A percentile compares a stretch with the other conserved stretches of the same genome.
Evolutionary conservation across 2,329 filamentous ascomycete genomes (phyloP).

Genomic region (Penicillium sp.): DNA sequence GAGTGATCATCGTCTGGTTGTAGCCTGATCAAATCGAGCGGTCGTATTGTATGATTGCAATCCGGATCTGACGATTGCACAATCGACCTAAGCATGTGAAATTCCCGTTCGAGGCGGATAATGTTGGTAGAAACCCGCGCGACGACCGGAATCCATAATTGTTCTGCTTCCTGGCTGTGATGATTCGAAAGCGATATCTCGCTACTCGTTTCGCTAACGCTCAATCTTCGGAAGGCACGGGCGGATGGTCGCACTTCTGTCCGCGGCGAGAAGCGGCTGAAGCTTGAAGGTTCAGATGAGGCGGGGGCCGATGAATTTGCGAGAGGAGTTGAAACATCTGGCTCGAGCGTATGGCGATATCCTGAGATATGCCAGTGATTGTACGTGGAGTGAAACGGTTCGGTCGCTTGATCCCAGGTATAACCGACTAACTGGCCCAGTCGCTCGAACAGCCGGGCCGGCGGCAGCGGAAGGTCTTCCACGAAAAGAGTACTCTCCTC

Average conservation of each 20-base stretch:
- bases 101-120: slow-evolving; percentile 80
- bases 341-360: slow-evolving; percentile 52
- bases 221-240: slow-evolving; percentile 44
- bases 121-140: slow-evolving; percentile 79
- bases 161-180: slow-evolving; percentile 22
- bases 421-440: slow-evolving; percentile 70
- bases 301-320: slow-evolving; percentile 33
- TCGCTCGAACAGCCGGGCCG: slow-evolving; percentile 66
- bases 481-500: slow-evolving; percentile 40
- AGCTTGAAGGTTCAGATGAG: slow-evolving; percentile 43
- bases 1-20: slow-evolving; percentile 65
- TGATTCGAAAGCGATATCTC: slow-evolving; percentile 41
- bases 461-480: slow-evolving; percentile 53
- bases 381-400: slow-evolving; percentile 60
- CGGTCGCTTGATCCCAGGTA: slow-evolving; percentile 65
- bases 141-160: slow-evolving; percentile 61
- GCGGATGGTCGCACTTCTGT: slow-evolving; percentile 41
- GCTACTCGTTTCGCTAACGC: slow-evolving; percentile 50
- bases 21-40: slow-evolving; percentile 73
- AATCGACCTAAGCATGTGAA: slow-evolving; percentile 73
- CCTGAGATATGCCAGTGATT: slow-evolving; percentile 82
- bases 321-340: slow-evolving; percentile 47
- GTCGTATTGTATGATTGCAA: slow-evolving; percentile 71
- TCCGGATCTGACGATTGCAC: slow-evolving; percentile 67
- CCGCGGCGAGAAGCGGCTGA: slow-evolving; percentile 44